Evolutionary conservation across 768 basidiomycete genomes (phyloP).

Genomic region (Termitomyces titanicus): DNA sequence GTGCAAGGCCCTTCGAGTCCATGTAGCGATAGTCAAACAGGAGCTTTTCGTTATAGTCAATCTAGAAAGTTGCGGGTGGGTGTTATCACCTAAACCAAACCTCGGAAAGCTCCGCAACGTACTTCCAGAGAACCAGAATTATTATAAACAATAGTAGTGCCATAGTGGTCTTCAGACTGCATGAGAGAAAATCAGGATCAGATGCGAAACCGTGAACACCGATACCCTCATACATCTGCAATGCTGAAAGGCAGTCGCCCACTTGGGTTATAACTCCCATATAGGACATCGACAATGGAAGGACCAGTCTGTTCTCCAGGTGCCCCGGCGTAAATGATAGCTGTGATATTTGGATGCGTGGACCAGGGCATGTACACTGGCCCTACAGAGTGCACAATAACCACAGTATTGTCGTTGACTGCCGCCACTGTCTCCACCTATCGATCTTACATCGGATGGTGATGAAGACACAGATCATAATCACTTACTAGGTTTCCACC

Average conservation of each 20-base stretch:
- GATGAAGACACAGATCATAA: neutral
- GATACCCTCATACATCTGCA: slow-evolving; percentile 42
- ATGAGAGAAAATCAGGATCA: neutral
- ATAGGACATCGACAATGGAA: slow-evolving; percentile 74
- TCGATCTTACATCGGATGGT: slow-evolving; percentile 13
- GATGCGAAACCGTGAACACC: neutral
- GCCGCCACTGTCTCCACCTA: slow-evolving; percentile 56
- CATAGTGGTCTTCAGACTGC: slow-evolving; percentile 37
- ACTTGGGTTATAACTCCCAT: slow-evolving; percentile 72
- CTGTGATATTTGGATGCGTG: slow-evolving; percentile 69
- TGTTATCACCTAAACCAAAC: neutral
- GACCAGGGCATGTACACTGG: slow-evolving; percentile 74
- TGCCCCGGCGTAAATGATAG: slow-evolving; percentile 49
- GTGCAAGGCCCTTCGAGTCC: slow-evolving; percentile 46
- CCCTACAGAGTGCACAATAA: slow-evolving; percentile 76
- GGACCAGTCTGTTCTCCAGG: slow-evolving; percentile 83
- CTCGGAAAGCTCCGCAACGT: neutral
- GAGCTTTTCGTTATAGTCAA: slow-evolving; percentile 66
- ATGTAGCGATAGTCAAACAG: slow-evolving; percentile 68
- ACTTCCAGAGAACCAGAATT: slow-evolving; percentile 24
- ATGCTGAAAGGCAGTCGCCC: slow-evolving; percentile 71
- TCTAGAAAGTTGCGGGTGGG: slow-evolving; percentile 23
- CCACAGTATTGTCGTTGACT: slow-evolving; percentile 72
- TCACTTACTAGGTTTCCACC: slow-evolving; percentile 43
- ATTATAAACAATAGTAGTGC: slow-evolving; percentile 40